These are phyloP conservation scores for Aotearoamyces nothofagi DNA, from an alignment of 2,329 filamentous ascomycete genomes.

Conservation along the genomic window DNA sequence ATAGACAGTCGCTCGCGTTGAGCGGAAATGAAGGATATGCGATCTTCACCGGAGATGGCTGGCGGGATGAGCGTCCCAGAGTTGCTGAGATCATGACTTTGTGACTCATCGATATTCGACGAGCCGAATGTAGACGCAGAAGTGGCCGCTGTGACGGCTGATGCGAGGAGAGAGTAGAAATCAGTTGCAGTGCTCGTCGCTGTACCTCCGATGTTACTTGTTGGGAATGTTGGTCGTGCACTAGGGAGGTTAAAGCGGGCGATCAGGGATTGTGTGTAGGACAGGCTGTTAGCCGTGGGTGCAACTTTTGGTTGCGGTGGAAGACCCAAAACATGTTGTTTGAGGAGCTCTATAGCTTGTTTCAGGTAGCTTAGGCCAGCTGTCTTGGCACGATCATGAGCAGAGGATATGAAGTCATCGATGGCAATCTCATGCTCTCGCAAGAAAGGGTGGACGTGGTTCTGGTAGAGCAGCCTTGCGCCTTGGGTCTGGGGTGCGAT, in stretches of 20 bases:
- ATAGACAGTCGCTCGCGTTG: conserved; percentile 66
- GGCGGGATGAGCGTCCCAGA: conserved; percentile 56
- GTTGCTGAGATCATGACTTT: conserved; percentile 29
- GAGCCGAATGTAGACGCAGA: conserved; percentile 11
- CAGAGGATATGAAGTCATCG: conserved; percentile 72
- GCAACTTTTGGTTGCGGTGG: conserved; percentile 37
- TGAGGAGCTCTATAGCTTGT: conserved; percentile 53
- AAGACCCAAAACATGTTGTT: conserved; percentile 66
- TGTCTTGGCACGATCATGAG: conserved; percentile 63
- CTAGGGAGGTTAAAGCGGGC: conserved; percentile 74
- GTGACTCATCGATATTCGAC: conserved; percentile 23
- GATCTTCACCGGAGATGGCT: conserved; percentile 50
- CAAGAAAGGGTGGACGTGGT: conserved; percentile 78
- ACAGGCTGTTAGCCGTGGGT: conserved; percentile 26
- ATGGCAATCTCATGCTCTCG: conserved; percentile 76
- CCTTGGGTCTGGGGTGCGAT: conserved; percentile 97
- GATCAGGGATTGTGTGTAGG: conserved; percentile 70
- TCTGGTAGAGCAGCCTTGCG: conserved; percentile 71
- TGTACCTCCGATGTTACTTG: conserved; percentile 18
- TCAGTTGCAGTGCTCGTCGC: conserved; percentile 38
- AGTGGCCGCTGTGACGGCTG: conserved; percentile 44
- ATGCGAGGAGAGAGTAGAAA: conserved; percentile 64
- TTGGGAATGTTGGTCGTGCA: conserved; percentile 36
- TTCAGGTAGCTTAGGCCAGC: conserved; percentile 66
- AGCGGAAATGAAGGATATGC: conserved; percentile 57